Conservation (phyloP, 768 basidiomycete genomes). For the Pleurotus djamor region DNA sequence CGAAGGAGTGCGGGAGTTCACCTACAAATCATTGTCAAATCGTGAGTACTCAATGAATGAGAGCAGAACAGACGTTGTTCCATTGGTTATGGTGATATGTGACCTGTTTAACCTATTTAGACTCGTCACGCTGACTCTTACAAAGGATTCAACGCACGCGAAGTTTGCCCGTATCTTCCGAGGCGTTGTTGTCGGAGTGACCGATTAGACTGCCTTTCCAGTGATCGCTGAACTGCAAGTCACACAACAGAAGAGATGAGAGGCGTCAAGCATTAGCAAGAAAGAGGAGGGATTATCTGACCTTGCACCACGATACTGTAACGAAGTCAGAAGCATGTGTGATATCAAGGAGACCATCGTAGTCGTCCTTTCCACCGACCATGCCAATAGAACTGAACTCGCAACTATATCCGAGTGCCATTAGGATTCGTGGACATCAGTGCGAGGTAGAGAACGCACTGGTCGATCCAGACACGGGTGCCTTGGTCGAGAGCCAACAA, state of each 20-base stretch:
- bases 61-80: background rate
- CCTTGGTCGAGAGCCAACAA: background rate
- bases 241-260: too few species aligned
- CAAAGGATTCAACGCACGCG: background rate
- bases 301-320: slow-evolving; percentile 2
- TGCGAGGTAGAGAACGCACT: background rate
- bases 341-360: slow-evolving; percentile 1
- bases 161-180: slow-evolving; percentile 18
- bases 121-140: too few species aligned
- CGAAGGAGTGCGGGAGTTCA: background rate
- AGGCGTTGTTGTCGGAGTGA: slow-evolving; percentile 41
- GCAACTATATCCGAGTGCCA: background rate
- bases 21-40: background rate
- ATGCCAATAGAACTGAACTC: slow-evolving; percentile 1
- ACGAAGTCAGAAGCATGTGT: slow-evolving; percentile 1
- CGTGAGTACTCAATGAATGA: too few species aligned
- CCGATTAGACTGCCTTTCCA: slow-evolving; percentile 44
- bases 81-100: background rate
- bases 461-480: background rate
- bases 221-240: slow-evolving; percentile 23
- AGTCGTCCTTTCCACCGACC: background rate
- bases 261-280: background rate
- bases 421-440: too few species aligned
- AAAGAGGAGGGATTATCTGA: too few species aligned
- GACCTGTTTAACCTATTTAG: background rate